These are phyloP conservation scores for Phoma herbarum DNA, from an alignment of 2,329 filamentous ascomycete species.

Conservation along the genomic window DNA sequence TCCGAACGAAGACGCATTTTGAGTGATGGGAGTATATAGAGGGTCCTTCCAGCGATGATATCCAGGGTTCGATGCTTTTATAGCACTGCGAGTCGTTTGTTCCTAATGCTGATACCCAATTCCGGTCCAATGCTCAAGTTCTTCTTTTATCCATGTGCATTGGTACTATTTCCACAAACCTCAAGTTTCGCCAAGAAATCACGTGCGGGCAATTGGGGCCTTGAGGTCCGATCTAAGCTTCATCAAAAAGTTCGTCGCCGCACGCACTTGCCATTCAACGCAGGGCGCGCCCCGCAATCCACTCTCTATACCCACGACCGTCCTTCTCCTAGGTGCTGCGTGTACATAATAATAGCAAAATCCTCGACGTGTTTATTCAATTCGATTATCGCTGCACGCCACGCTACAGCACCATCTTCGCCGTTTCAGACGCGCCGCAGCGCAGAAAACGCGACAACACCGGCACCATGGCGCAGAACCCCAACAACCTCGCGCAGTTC, in stretches of 20 bases:
- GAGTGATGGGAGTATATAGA: conserved; percentile 1
- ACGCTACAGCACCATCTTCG: background rate
- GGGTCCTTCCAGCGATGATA: conserved; percentile 16
- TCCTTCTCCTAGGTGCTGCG: conserved; percentile 19
- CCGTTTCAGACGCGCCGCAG: conserved; percentile 28
- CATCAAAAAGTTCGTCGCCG: conserved; percentile 26
- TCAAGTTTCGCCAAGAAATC: too few relatives aligned
- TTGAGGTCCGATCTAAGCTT: conserved; percentile 16
- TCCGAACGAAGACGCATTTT: conserved; percentile 82
- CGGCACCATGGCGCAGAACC: conserved; percentile 39
- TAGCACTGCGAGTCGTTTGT: conserved; percentile 8
- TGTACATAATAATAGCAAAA: conserved; percentile 18
- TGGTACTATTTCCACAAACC: too few relatives aligned
- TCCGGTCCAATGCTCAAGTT: background rate
- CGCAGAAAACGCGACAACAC: conserved; percentile 30
- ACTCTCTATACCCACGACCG: conserved; percentile 24
- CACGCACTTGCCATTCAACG: conserved; percentile 29
- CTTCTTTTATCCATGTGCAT: too few relatives aligned
- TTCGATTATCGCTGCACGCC: conserved; percentile 3
- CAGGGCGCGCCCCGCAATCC: conserved; percentile 37
- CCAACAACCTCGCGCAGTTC: conserved; percentile 86
- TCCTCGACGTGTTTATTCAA: conserved; percentile 18
- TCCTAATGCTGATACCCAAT: conserved; percentile 21
- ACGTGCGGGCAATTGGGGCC: conserved; percentile 8
- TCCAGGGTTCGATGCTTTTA: conserved; percentile 9